Evolutionary conservation across 495 filamentous ascomycete species (phyloP).

Genomic region (Ramalina peruviana): DNA sequence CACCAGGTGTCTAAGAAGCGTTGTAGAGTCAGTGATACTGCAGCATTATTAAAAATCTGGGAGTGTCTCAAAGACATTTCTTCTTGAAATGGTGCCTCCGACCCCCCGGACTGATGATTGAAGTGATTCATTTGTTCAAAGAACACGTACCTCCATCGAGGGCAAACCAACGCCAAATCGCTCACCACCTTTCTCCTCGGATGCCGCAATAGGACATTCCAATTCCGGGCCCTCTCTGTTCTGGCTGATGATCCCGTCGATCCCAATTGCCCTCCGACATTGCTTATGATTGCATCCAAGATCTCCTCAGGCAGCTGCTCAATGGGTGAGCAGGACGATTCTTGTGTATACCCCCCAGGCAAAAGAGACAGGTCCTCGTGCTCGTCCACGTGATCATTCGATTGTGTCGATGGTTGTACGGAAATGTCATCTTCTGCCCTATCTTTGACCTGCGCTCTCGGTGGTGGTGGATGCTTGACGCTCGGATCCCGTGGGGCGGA

Average conservation of each 20-base stretch:
- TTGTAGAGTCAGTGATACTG: no score
- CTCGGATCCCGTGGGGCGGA: conserved; percentile 9
- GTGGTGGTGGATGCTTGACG: conserved; percentile 5
- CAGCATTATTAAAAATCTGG: no score
- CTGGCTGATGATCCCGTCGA: conserved; percentile 37
- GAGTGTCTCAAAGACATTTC: no score
- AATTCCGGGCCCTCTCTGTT: conserved; percentile 36
- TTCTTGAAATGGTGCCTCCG: no score
- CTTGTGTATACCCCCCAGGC: not conserved
- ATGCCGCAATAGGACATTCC: conserved; percentile 52
- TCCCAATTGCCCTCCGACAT: conserved; percentile 51
- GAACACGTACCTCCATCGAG: conserved; percentile 34
- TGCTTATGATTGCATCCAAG: conserved; percentile 54
- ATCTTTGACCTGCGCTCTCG: conserved; percentile 5
- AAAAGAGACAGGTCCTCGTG: conserved; percentile 6
- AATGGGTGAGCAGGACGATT: conserved; percentile 8
- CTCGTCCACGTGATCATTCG: conserved; percentile 5
- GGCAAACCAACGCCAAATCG: conserved; percentile 47
- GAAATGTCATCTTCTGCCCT: conserved; percentile 18
- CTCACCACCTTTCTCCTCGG: conserved; percentile 51
- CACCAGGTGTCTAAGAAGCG: conserved; percentile 28
- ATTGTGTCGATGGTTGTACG: conserved; percentile 11
- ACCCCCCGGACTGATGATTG: no score
- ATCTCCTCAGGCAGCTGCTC: conserved; percentile 51
- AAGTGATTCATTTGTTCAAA: no score